Evolutionary conservation across 768 basidiomycete species (phyloP).

Genomic region (Krasilnikovozyma curviuscula): DNA sequence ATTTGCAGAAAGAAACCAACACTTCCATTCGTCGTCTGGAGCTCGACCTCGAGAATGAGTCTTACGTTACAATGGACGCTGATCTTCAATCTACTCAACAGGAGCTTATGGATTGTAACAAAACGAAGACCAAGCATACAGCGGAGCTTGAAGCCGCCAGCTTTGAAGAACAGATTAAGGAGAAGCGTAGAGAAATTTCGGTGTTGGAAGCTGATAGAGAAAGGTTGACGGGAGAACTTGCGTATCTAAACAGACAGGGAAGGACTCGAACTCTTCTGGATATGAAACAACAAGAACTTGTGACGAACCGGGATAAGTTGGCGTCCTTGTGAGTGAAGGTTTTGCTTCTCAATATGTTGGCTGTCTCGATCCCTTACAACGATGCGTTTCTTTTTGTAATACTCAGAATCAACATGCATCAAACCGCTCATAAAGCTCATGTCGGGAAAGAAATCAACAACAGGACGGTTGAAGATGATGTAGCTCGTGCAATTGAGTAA

Average conservation of each 20-base stretch:
- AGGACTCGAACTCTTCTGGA: constrained; percentile 61
- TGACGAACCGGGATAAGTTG: constrained; percentile 45
- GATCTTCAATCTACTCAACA: too few relatives aligned
- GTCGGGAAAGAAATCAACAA: constrained; percentile 45
- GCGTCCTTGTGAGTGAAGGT: constrained; percentile 40
- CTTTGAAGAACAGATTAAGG: constrained; percentile 21
- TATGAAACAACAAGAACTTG: constrained; percentile 49
- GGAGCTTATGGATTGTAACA: too few relatives aligned
- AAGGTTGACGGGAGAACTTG: constrained; percentile 47
- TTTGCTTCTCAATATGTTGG: too few relatives aligned
- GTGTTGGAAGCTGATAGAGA: constrained; percentile 52
- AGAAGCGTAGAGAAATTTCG: constrained; percentile 28
- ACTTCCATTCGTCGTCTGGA: too few relatives aligned
- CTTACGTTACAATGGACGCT: too few relatives aligned
- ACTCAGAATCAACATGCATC: neutral
- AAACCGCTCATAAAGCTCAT: neutral
- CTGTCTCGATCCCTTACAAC: too few relatives aligned
- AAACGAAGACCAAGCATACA: too few relatives aligned
- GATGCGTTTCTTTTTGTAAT: too few relatives aligned
- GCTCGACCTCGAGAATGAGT: too few relatives aligned
- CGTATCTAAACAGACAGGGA: constrained; percentile 52
- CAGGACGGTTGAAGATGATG: constrained; percentile 52
- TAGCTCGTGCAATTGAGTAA: constrained; percentile 42
- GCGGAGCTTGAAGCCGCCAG: constrained; percentile 19
- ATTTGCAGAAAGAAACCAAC: too few relatives aligned